Percentiles rank a stretch among this genome's conserved stretches.
Conservation (phyloP, 2,329 filamentous ascomycete species). For the Ceratocystis harringtonii region DNA sequence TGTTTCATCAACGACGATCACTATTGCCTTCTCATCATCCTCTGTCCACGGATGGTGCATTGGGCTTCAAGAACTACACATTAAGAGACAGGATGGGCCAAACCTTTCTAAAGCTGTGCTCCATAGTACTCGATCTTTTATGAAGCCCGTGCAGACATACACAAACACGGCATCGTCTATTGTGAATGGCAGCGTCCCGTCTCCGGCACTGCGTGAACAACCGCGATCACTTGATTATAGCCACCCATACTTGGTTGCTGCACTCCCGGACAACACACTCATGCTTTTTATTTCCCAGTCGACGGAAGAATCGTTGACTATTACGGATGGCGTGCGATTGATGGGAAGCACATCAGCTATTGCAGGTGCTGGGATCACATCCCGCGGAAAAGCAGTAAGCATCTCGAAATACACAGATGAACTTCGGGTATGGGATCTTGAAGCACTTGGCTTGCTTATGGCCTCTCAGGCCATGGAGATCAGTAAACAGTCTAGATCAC, state of each 20-base stretch:
- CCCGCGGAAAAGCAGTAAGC: slow-evolving; percentile 78
- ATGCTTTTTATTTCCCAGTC: slow-evolving; percentile 71
- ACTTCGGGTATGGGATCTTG: slow-evolving; percentile 66
- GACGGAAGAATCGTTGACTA: slow-evolving; percentile 46
- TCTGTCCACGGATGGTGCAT: slow-evolving; percentile 73
- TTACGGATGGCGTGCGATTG: slow-evolving; percentile 59
- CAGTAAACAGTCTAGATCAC: too few species aligned
- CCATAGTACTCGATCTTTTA: not conserved
- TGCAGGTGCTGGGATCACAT: slow-evolving; percentile 69
- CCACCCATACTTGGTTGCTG: slow-evolving; percentile 74
- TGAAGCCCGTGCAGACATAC: not conserved
- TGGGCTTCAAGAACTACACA: slow-evolving; percentile 76
- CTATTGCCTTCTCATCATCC: slow-evolving; percentile 73
- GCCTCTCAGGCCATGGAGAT: not conserved
- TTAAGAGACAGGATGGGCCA: slow-evolving; percentile 26
- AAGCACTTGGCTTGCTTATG: slow-evolving; percentile 32
- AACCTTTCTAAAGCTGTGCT: not conserved
- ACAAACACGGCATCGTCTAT: not conserved
- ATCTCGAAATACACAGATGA: slow-evolving; percentile 67
- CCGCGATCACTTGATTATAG: slow-evolving; percentile 53
- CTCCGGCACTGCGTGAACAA: slow-evolving; percentile 20
- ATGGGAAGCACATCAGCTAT: slow-evolving; percentile 91
- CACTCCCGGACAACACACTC: slow-evolving; percentile 75
- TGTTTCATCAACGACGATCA: slow-evolving; percentile 51
- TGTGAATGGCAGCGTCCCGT: too few species aligned